Percentiles rank a stretch among this genome's conserved stretches.
These are phyloP conservation scores for Agaricales sp. DNA, from an alignment of 1,284 basidiomycete genomes.

Conservation along the genomic window DNA sequence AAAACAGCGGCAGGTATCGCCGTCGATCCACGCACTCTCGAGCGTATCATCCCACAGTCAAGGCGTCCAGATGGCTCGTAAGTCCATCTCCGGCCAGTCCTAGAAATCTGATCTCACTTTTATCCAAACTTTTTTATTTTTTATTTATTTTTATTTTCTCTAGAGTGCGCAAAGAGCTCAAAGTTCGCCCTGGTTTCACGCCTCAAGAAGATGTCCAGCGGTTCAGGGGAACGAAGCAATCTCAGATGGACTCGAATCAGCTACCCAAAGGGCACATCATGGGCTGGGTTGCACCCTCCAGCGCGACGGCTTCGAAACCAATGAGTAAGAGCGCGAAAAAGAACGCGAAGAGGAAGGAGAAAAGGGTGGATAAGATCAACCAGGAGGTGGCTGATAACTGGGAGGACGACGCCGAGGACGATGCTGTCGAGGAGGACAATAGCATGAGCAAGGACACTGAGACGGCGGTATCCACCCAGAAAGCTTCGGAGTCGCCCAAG, in stretches of 20 bases:
- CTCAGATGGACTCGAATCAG: conserved; percentile 50
- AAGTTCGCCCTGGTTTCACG: conserved; percentile 88
- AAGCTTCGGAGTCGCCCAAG: too few relatives aligned
- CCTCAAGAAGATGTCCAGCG: conserved; percentile 87
- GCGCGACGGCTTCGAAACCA: conserved; percentile 21
- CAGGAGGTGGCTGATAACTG: conserved; percentile 54
- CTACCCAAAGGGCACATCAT: conserved; percentile 70
- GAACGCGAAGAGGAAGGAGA: conserved; percentile 69
- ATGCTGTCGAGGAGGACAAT: conserved; percentile 11
- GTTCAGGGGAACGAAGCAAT: conserved; percentile 72
- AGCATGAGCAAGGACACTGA: conserved; percentile 5
- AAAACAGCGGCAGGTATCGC: conserved; percentile 74
- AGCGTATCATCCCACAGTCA: conserved; percentile 84
- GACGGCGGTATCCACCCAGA: conserved; percentile 7
- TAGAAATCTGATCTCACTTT: conserved; percentile 3
- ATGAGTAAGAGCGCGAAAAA: conserved; percentile 61
- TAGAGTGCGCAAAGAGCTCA: conserved; percentile 84
- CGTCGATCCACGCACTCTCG: conserved; percentile 71
- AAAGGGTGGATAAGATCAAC: conserved; percentile 45
- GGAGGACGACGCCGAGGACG: conserved; percentile 65
- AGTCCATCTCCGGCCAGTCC: conserved; percentile 30
- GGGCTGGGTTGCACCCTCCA: conserved; percentile 63
- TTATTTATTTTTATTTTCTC: conserved; percentile 2
- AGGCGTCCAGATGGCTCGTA: conserved; percentile 82
- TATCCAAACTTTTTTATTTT: neutral